A percentile compares a stretch with the other conserved stretches of the same genome.
Conservation (phyloP, 2,329 filamentous ascomycete species). For the Colletotrichum phormii region DNA sequence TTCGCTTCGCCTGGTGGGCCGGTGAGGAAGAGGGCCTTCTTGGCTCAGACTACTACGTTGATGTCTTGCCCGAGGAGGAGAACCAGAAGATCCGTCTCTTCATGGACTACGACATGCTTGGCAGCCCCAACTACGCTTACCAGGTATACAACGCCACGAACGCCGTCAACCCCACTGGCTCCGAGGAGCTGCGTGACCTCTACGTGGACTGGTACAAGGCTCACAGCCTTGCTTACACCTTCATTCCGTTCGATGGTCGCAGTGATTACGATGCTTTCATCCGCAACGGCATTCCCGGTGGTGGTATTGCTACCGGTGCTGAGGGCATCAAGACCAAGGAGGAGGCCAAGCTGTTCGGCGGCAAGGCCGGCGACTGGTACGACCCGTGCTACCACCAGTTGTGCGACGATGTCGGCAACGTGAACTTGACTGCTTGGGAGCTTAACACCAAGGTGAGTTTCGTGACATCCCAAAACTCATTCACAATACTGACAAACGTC, state of each 20-base stretch:
- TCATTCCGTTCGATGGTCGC: conserved; percentile 81
- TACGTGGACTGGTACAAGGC: conserved; percentile 75
- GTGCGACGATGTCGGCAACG: conserved; percentile 68
- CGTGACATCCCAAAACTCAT: not conserved
- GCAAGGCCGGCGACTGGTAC: conserved; percentile 70
- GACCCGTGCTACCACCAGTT: conserved; percentile 72
- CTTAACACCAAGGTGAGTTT: conserved; percentile 67
- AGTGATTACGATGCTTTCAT: conserved; percentile 86
- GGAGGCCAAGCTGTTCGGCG: conserved; percentile 77
- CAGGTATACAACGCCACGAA: conserved; percentile 81
- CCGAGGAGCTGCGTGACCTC: conserved; percentile 74
- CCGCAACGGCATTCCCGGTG: conserved; percentile 76
- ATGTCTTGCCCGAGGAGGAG: conserved; percentile 65
- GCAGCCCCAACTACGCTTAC: conserved; percentile 73
- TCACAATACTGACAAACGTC: conserved; percentile 36
- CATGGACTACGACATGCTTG: conserved; percentile 79
- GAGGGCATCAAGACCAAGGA: conserved; percentile 79
- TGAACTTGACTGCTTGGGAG: conserved; percentile 71
- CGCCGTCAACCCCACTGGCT: conserved; percentile 76
- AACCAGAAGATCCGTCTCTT: conserved; percentile 73
- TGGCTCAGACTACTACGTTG: conserved; percentile 72
- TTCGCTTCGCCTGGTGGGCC: conserved; percentile 76
- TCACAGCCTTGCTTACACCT: conserved; percentile 73
- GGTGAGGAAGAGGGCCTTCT: conserved; percentile 75
- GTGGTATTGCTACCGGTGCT: conserved; percentile 82